Evolutionary conservation across 371 early-diverging fungal species (phyloP).

Genomic region (Mucor racemosus): DNA sequence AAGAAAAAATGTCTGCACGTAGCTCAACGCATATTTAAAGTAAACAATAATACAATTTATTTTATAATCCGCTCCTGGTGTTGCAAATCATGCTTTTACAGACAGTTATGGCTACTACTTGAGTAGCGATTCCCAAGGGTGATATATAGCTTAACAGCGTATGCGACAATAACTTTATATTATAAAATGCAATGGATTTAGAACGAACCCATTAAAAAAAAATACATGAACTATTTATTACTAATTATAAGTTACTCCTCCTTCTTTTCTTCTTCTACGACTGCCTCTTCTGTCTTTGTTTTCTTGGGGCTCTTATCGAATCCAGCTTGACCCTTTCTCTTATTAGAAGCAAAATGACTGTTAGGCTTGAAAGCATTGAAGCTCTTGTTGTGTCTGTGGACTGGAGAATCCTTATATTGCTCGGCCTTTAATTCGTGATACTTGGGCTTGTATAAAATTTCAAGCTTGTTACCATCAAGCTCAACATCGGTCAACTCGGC

Average conservation of each 20-base stretch:
- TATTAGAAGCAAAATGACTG: constrained; percentile 5
- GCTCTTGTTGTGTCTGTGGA: constrained; percentile 7
- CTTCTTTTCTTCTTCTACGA: background rate
- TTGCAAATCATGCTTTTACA: too few species aligned
- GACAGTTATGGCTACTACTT: too few species aligned
- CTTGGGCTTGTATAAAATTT: constrained; percentile 34
- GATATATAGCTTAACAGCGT: too few species aligned
- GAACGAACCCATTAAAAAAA: background rate
- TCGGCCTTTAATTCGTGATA: constrained; percentile 30
- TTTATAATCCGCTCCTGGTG: too few species aligned
- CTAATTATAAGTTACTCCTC: background rate
- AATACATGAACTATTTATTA: background rate
- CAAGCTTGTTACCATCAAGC: constrained; percentile 60
- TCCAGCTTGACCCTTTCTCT: constrained; percentile 22
- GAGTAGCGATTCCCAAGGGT: too few species aligned
- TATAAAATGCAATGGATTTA: background rate
- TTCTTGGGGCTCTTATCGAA: background rate
- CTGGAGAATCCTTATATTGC: constrained; percentile 30
- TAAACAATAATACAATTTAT: too few species aligned
- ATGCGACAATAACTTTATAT: background rate
- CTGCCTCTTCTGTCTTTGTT: constrained; percentile 10
- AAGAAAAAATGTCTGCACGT: too few species aligned
- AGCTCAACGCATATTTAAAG: too few species aligned
- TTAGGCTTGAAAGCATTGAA: constrained; percentile 32
- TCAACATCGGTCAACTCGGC: constrained; percentile 47